Evolutionary conservation across 2,329 filamentous ascomycete genomes (phyloP).

Genomic region (Diaporthe nobilis): DNA sequence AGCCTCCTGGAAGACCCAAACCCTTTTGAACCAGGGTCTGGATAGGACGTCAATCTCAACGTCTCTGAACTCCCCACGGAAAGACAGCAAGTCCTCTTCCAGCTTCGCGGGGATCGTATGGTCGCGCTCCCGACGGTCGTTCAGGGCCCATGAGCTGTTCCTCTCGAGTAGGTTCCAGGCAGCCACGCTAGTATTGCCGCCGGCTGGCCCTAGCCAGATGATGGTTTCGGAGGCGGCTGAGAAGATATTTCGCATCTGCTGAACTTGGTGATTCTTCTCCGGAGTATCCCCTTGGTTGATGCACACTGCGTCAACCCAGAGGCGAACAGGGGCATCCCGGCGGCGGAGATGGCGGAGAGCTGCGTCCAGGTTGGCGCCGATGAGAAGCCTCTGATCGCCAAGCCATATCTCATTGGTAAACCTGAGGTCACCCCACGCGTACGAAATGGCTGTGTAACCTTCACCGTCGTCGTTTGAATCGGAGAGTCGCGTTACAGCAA

Average conservation of each 20-base stretch:
- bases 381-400: not conserved
- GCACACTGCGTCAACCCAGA: slow-evolving; percentile 31
- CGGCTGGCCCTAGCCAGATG: not conserved
- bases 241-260: slow-evolving; percentile 15
- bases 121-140: not conserved
- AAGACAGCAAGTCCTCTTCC: not conserved
- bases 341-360: slow-evolving; percentile 25
- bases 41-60: slow-evolving; percentile 17
- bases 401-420: slow-evolving; percentile 12
- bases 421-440: not conserved
- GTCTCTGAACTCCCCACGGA: slow-evolving; percentile 8
- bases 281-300: not conserved
- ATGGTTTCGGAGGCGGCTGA: slow-evolving; percentile 21
- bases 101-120: not conserved
- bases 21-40: slow-evolving; percentile 10
- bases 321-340: not conserved
- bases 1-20: slow-evolving; percentile 19
- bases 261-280: slow-evolving; percentile 13
- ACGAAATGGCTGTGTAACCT: not conserved
- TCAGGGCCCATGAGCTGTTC: slow-evolving; percentile 25
- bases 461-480: fast-evolving
- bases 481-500: not conserved
- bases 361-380: slow-evolving; percentile 13
- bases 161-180: slow-evolving; percentile 32
- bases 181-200: not conserved